Conservation (phyloP, 441 rosid species). For the Eruca vesicaria region DNA sequence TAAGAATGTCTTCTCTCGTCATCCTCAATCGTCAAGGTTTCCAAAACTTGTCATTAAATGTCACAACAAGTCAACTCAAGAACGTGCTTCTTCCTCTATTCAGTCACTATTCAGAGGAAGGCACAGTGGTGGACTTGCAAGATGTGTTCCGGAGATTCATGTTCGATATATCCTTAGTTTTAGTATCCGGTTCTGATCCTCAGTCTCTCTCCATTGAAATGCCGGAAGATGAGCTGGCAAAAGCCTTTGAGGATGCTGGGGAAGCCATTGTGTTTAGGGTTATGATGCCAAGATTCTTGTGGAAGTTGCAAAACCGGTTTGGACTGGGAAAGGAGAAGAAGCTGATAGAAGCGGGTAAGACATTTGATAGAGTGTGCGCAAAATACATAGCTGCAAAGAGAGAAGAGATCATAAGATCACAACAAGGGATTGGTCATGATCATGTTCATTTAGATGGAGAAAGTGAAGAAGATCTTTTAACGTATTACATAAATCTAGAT, state of each 20-base stretch:
- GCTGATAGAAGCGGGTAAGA: constrained; percentile 1
- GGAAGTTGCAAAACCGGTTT: background rate
- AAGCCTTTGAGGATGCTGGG: background rate
- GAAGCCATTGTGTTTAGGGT: background rate
- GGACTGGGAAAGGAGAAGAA: constrained; percentile 3
- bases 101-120: constrained; percentile 7
- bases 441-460: background rate
- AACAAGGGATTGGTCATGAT: background rate
- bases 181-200: background rate
- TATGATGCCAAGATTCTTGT: background rate
- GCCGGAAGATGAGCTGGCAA: background rate
- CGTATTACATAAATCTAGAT: background rate
- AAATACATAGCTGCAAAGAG: constrained; percentile 1
- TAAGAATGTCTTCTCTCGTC: constrained; percentile 31
- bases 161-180: background rate
- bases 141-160: constrained; percentile 33
- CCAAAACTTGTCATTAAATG: constrained; percentile 30
- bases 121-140: constrained; percentile 40
- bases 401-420: constrained; percentile 2
- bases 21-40: constrained; percentile 27
- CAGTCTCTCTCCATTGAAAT: background rate
- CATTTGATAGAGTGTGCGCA: background rate
- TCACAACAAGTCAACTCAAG: constrained; percentile 21
- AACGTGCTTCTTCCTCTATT: constrained; percentile 37
- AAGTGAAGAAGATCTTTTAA: background rate